A percentile compares a stretch with the other conserved stretches of the same genome.
phyloP scores from a whole-genome alignment of 2,329 filamentous ascomycete genomes.

The Boeremia exigua region DNA sequence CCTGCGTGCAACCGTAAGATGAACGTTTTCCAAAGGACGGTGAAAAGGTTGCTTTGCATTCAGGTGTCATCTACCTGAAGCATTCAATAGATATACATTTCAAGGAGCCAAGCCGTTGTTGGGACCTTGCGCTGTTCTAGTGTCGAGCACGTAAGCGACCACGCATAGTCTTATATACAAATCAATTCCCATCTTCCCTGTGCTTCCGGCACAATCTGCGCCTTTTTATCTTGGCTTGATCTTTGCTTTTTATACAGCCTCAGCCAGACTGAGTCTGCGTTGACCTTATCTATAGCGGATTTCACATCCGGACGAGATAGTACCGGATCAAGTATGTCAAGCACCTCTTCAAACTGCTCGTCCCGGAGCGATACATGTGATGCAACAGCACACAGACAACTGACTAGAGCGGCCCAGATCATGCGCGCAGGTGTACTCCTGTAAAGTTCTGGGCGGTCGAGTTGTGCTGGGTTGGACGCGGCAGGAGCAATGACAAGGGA shows the following conservation, averaged over 20 bases:
- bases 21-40: too few relatives aligned
- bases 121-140: too few relatives aligned
- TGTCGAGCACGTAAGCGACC: not conserved
- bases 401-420: conserved; percentile 68
- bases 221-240: too few relatives aligned
- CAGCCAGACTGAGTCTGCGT: conserved; percentile 81
- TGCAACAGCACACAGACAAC: conserved; percentile 66
- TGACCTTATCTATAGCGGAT: conserved; percentile 66
- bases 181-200: not conserved
- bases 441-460: conserved; percentile 50
- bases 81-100: too few relatives aligned
- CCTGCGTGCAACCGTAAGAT: too few relatives aligned
- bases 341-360: conserved; percentile 72
- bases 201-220: not conserved
- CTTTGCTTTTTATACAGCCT: conserved; percentile 30
- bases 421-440: conserved; percentile 62
- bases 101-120: too few relatives aligned
- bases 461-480: not conserved
- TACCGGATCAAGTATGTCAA: conserved; percentile 63
- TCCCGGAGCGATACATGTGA: conserved; percentile 69
- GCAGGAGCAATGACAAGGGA: not conserved
- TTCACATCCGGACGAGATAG: conserved; percentile 56
- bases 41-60: too few relatives aligned
- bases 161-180: not conserved
- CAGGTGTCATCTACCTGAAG: too few relatives aligned